Base-by-base conservation (phyloP, 148 eudicot genomes). In the Spergularia bocconei region DNA sequence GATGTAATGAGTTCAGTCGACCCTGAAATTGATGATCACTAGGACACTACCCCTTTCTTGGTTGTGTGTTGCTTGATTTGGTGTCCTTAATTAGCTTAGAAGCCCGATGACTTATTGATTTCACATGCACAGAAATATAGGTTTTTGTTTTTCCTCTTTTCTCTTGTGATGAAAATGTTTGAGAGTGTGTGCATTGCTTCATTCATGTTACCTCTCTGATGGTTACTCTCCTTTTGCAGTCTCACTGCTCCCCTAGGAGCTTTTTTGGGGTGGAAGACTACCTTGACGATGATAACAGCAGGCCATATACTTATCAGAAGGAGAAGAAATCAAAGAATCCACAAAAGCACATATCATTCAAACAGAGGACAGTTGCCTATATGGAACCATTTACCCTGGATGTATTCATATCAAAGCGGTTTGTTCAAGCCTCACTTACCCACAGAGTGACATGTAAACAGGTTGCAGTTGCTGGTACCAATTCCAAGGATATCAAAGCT, bases 221-320 rank as follows among this genome's bases (percentile, higher is more conserved):
- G 47, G 57, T 57, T 52, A 23, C 36, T 29, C 36, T 60, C 56
- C 64, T 61, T 54, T 77, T 80, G 81, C 89, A 93, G 97, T 78
- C 88, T 60, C 82, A 70, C 70, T 86, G 77, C 63, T 81, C 84
- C 61, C 93, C 97, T 29, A 87, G 98, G 84, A 94, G 98, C 83
- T 94, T 94, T 81, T 94, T 94, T 50, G 98, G 98, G 62, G 98
- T 94, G 70, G 98, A 94, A 83, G 98, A 94, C 77, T 94, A 88
- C 74, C 80, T 91, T n/a, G 96, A 94, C 38, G 98, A 94, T 74
- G 89, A 91, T 70, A 94, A 94, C 74, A 91, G 97, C 80, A 76
- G 93, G 68, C 98, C 98, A 19, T 94, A 91, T 77, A 94, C 98
- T 7, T 94, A 90, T 82, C 90, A 91, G 76, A 94, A 94, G 81